phyloP scores from a whole-genome alignment of 2,329 filamentous ascomycete genomes.

The Aspergillus latus region DNA sequence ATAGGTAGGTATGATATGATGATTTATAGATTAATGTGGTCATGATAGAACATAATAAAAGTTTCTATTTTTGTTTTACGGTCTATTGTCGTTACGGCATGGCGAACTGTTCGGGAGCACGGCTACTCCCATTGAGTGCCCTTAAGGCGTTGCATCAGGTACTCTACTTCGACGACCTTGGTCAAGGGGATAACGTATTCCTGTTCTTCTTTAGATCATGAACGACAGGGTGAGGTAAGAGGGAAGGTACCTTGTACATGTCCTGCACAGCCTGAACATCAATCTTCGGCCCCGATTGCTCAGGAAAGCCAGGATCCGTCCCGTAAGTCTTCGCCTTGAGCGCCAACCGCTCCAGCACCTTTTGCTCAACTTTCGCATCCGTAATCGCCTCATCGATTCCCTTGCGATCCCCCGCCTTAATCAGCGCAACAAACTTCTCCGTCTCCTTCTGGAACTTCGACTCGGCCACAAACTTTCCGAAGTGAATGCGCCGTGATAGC shows the following conservation, averaged over 20 bases:
- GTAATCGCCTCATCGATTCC: conserved; percentile 91
- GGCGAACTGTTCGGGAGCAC: background rate
- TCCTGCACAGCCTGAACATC: conserved; percentile 85
- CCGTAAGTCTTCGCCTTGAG: conserved; percentile 94
- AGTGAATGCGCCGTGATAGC: conserved; percentile 86
- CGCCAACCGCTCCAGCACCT: conserved; percentile 81
- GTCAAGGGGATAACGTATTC: conserved; percentile 91
- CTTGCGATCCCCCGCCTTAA: conserved; percentile 73
- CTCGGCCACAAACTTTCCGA: conserved; percentile 98
- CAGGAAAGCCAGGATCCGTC: conserved; percentile 71
- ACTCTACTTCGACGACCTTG: conserved; percentile 98
- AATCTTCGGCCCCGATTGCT: conserved; percentile 65
- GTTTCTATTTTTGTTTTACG: background rate
- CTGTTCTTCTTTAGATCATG: conserved; percentile 20
- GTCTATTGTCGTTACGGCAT: conserved; percentile 9
- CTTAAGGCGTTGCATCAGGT: conserved; percentile 86
- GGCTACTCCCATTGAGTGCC: conserved; percentile 50
- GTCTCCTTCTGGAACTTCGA: conserved; percentile 85
- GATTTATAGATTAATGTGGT: conserved; percentile 8
- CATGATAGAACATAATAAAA: conserved; percentile 11
- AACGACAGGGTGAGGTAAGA: background rate
- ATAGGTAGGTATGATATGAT: background rate
- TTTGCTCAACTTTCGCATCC: conserved; percentile 81
- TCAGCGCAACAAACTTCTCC: conserved; percentile 77
- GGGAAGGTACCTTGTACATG: conserved; percentile 66